These are phyloP conservation scores for Rhodotorula sp. DNA, from an alignment of 1,284 basidiomycete genomes.

Conservation along the genomic window DNA sequence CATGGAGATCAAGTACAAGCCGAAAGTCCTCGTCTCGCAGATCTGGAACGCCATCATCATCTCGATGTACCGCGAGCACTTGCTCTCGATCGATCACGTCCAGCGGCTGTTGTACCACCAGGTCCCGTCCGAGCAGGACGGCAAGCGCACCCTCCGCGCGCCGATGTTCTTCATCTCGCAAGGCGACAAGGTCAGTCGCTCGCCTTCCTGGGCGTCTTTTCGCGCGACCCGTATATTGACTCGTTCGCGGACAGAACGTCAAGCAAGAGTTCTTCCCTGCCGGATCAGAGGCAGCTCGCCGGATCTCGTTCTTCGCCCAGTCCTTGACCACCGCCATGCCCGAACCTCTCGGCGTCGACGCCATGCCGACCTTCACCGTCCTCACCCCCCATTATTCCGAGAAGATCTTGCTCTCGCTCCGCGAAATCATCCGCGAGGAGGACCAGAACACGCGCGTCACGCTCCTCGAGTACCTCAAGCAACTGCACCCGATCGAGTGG, in stretches of 20 bases:
- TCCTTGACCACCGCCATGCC: constrained; percentile 87
- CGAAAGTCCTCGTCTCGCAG: constrained; percentile 94
- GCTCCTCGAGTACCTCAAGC: constrained; percentile 93
- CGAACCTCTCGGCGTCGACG: constrained; percentile 84
- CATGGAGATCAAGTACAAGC: constrained; percentile 96
- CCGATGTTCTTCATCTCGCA: constrained; percentile 95
- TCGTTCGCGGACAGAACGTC: constrained; percentile 52
- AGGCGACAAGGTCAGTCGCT: constrained; percentile 60
- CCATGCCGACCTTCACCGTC: constrained; percentile 97
- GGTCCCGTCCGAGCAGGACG: constrained; percentile 76
- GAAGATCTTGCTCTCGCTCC: constrained; percentile 88
- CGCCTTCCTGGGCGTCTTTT: background rate
- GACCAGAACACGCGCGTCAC: constrained; percentile 94
- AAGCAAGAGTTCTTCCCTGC: constrained; percentile 90
- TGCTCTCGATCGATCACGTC: constrained; percentile 93
- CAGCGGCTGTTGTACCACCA: constrained; percentile 93
- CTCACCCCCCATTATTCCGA: constrained; percentile 94
- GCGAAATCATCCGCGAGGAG: constrained; percentile 95
- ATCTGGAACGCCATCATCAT: constrained; percentile 99
- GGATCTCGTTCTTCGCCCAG: constrained; percentile 95
- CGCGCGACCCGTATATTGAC: background rate
- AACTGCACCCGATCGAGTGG: constrained; percentile 97
- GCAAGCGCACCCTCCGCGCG: constrained; percentile 81
- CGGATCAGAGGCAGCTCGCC: constrained; percentile 87
- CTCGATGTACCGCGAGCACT: constrained; percentile 97